Evolutionary conservation across 2,329 filamentous ascomycete genomes (phyloP).

Genomic region (Cryphonectria naterciae): DNA sequence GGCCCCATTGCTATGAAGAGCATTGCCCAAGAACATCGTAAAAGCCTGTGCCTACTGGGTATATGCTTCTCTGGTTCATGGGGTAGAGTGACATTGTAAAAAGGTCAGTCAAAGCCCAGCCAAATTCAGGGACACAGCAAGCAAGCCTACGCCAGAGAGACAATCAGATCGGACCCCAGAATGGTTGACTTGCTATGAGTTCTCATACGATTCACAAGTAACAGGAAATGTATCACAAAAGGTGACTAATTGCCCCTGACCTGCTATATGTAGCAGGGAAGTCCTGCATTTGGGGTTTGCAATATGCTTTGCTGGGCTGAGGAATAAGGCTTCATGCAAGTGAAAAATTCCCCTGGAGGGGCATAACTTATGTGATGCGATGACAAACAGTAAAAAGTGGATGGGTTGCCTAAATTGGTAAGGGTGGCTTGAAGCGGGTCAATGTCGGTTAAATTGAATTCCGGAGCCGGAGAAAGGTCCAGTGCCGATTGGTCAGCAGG

Average conservation of each 20-base stretch:
- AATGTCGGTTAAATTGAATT: neutral
- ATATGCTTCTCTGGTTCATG: neutral
- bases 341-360: too few relatives aligned
- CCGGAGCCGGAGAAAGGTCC: constrained; percentile 13
- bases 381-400: neutral
- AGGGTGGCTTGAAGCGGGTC: neutral
- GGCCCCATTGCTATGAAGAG: neutral
- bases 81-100: too few relatives aligned
- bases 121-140: neutral
- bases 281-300: neutral
- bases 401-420: neutral
- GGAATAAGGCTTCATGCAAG: neutral
- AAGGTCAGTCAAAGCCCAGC: neutral
- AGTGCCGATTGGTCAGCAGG: constrained; percentile 9
- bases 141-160: neutral
- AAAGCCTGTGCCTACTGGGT: neutral
- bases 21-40: neutral
- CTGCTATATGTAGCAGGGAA: neutral
- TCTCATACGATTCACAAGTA: neutral
- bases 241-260: neutral
- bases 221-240: neutral
- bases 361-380: neutral
- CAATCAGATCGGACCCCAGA: neutral
- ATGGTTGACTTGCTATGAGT: neutral
- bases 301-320: neutral